Percentiles rank a stretch among this genome's conserved stretches.
Evolutionary conservation across 164 flowering plant species (phyloP).

Genomic region (Stephania yunnanensis): DNA sequence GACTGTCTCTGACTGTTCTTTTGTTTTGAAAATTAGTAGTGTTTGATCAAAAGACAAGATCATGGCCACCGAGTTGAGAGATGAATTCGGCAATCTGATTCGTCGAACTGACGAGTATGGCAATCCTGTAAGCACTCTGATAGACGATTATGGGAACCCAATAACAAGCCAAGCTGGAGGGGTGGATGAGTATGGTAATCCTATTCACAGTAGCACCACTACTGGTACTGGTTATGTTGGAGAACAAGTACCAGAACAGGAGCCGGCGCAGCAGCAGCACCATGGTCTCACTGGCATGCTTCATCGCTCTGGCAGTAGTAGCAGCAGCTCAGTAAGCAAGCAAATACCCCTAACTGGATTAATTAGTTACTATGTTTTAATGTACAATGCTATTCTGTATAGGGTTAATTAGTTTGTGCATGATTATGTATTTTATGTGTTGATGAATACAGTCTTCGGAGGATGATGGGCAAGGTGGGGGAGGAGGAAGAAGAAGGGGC

Average conservation of each 20-base stretch:
- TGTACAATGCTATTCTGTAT: neutral
- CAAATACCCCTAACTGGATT: too few species aligned
- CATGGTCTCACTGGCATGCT: neutral
- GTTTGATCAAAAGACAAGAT: too few species aligned
- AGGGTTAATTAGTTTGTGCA: too few species aligned
- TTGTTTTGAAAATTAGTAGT: too few species aligned
- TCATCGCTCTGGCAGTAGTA: neutral
- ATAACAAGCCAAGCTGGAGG: neutral
- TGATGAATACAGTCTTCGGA: constrained; percentile 19
- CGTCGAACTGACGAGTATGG: neutral
- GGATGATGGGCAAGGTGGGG: constrained; percentile 69
- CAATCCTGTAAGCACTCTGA: neutral
- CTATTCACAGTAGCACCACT: neutral
- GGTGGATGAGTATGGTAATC: neutral
- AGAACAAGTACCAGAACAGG: neutral
- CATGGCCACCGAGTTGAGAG: neutral
- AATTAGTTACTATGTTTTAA: too few species aligned
- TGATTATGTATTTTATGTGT: neutral
- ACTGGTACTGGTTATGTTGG: neutral
- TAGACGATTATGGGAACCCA: neutral
- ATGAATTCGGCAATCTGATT: neutral
- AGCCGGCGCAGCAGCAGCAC: neutral
- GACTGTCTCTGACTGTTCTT: neutral
- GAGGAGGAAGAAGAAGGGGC: constrained; percentile 62
- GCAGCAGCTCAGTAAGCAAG: neutral